Conservation (phyloP, 192 early-diverging fungal genomes). For the Linnemannia exigua region DNA sequence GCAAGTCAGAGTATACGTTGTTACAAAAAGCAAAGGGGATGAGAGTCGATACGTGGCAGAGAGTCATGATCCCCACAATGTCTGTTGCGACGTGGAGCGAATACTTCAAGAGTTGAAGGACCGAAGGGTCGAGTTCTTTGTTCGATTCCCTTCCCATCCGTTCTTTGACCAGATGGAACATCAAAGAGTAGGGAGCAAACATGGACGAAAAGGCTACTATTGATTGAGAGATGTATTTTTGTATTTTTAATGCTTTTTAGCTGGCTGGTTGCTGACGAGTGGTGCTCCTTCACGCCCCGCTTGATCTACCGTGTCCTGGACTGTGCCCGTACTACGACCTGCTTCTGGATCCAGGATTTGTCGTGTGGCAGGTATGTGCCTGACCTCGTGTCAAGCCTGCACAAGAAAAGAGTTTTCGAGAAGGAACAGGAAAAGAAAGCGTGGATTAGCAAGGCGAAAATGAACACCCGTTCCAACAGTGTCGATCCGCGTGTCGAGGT, state of each 20-base stretch:
- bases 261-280: too few species aligned
- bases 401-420: not conserved
- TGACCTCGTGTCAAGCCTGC: conserved; percentile 44
- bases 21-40: not conserved
- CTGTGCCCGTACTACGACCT: conserved; percentile 46
- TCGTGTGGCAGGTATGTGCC: conserved; percentile 49
- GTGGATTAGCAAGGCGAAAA: too few species aligned
- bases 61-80: not conserved
- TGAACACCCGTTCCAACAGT: too few species aligned
- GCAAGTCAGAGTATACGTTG: not conserved
- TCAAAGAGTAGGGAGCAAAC: not conserved
- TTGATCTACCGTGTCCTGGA: conserved; percentile 34
- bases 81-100: not conserved
- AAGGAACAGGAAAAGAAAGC: too few species aligned
- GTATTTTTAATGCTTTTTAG: not conserved
- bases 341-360: conserved; percentile 57
- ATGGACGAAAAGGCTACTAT: not conserved
- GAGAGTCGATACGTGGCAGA: not conserved
- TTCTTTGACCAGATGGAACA: not conserved
- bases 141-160: not conserved
- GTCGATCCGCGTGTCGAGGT: not conserved
- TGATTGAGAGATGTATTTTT: not conserved
- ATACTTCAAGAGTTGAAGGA: not conserved
- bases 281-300: too few species aligned
- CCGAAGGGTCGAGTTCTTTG: not conserved